phyloP scores from a whole-genome alignment of 495 filamentous ascomycete species.

The Penicillium verhagenii region DNA sequence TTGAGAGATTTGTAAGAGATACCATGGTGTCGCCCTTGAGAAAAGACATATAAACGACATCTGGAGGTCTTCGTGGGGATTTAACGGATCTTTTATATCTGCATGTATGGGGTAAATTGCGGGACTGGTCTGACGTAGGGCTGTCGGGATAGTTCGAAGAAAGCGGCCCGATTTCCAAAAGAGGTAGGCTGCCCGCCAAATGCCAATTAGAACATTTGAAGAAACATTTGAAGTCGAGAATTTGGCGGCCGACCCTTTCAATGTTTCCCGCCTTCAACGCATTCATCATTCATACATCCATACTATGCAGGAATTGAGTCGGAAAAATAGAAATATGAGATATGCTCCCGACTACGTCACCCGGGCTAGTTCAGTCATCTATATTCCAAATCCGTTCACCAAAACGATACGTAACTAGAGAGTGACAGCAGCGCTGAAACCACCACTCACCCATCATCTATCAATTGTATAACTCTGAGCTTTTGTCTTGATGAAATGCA shows the following conservation, averaged over 20 bases:
- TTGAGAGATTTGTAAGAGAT: constrained; percentile 23
- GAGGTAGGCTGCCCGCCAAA: neutral
- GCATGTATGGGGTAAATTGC: neutral
- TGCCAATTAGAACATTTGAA: neutral
- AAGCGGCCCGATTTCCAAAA: neutral
- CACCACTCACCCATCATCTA: too few species aligned
- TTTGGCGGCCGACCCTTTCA: too few species aligned
- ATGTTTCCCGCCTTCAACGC: too few species aligned
- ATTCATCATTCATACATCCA: too few species aligned
- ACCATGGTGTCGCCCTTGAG: neutral
- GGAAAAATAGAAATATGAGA: too few species aligned
- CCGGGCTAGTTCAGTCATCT: neutral
- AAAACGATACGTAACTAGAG: too few species aligned
- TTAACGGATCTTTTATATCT: neutral
- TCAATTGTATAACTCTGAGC: constrained; percentile 2
- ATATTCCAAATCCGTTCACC: too few species aligned
- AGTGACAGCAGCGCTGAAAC: neutral
- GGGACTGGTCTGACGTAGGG: neutral
- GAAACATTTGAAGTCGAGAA: neutral
- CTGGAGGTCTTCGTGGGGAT: neutral
- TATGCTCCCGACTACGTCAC: neutral
- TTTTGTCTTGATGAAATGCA: constrained; percentile 17
- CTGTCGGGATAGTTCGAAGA: neutral
- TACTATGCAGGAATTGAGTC: too few species aligned
- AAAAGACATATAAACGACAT: neutral